Conservation (phyloP, 2,329 filamentous ascomycete species). For the Aureobasidium musti region DNA sequence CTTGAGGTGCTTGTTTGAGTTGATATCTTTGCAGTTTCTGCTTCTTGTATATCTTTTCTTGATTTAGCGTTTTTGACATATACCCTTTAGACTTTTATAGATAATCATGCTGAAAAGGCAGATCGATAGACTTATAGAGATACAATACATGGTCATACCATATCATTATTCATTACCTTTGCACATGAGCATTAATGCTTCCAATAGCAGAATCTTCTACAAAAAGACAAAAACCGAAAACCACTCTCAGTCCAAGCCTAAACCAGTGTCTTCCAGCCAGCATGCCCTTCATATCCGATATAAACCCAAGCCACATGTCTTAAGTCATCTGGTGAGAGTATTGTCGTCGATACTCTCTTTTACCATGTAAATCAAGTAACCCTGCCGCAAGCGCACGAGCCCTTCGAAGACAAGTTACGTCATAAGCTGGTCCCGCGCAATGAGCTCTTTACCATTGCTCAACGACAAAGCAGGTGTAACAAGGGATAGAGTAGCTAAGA, state of each 20-base stretch:
- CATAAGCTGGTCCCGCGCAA: neutral
- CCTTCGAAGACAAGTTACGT: neutral
- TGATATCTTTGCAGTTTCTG: neutral
- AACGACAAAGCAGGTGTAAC: neutral
- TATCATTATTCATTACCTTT: too few relatives aligned
- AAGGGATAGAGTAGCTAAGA: neutral
- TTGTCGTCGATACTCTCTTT: neutral
- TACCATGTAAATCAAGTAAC: neutral
- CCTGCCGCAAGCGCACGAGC: neutral
- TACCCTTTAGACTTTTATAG: constrained; percentile 9
- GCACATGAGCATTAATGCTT: too few relatives aligned
- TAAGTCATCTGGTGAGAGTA: too few relatives aligned
- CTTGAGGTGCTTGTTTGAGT: neutral
- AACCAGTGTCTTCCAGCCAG: too few relatives aligned
- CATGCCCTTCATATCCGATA: too few relatives aligned
- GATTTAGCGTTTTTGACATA: neutral
- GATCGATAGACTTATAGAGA: neutral
- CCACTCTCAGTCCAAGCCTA: too few relatives aligned
- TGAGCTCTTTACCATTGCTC: neutral
- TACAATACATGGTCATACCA: too few relatives aligned
- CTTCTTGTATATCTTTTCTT: neutral
- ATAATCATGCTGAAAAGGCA: neutral
- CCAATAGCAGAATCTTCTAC: too few relatives aligned
- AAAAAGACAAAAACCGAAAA: too few relatives aligned
- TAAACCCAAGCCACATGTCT: too few relatives aligned